A percentile compares a stretch with the other conserved stretches of the same genome.
phyloP scores from a whole-genome alignment of 78 protist genomes.

The Bodo saltans region DNA sequence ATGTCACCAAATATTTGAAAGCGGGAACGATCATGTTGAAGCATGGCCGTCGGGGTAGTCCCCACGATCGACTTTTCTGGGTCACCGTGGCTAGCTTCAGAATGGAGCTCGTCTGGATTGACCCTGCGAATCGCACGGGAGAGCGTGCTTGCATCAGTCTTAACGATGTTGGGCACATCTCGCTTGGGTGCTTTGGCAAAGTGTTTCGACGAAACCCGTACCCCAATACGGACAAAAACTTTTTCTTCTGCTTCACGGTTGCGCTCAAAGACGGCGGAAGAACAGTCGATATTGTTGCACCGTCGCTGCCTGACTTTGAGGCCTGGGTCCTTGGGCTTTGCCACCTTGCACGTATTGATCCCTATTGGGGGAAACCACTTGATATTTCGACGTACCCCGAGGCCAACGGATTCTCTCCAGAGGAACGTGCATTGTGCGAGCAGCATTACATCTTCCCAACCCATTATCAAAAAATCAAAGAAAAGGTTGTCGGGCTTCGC shows the following conservation, averaged over 20 bases:
- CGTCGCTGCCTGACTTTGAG: constrained; percentile 33
- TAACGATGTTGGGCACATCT: not conserved
- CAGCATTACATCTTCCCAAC: not conserved
- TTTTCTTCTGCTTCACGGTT: constrained; percentile 33
- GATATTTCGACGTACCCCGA: not conserved
- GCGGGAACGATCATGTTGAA: constrained; percentile 21
- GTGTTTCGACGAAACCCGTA: constrained; percentile 8
- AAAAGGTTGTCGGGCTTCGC: not conserved
- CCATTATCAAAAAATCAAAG: not conserved
- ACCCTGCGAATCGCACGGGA: not conserved
- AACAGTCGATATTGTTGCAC: constrained; percentile 38
- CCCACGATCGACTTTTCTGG: constrained; percentile 12
- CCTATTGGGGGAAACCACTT: constrained; percentile 24
- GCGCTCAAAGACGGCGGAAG: not conserved
- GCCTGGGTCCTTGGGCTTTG: constrained; percentile 38
- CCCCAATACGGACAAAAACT: not conserved
- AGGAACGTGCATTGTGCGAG: not conserved
- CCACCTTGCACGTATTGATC: not conserved
- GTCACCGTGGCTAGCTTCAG: not conserved
- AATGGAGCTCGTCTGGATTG: not conserved
- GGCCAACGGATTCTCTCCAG: not conserved
- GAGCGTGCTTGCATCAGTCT: not conserved
- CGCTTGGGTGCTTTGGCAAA: not conserved
- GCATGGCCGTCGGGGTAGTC: constrained; percentile 28
- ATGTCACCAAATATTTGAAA: not conserved